phyloP scores from a whole-genome alignment of 2,329 filamentous ascomycete genomes.

The Aspergillus eucalypticola region DNA sequence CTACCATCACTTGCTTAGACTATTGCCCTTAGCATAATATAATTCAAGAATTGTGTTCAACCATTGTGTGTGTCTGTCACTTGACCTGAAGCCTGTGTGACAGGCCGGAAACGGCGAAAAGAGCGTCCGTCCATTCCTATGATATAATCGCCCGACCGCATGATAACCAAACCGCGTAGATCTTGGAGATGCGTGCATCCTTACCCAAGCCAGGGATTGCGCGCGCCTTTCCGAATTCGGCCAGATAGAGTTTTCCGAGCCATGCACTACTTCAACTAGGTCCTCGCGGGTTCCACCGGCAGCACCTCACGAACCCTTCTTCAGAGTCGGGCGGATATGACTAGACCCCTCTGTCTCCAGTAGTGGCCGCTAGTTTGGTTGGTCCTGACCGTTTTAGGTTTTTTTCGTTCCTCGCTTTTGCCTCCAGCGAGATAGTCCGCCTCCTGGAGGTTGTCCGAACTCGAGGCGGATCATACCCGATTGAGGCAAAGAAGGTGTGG shows the following conservation, averaged over 20 bases:
- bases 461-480: constrained; percentile 3
- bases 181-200: not conserved
- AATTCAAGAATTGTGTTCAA: no score
- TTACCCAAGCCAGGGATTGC: constrained; percentile 12
- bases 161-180: constrained; percentile 1
- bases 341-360: constrained; percentile 1
- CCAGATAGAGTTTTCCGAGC: constrained; percentile 22
- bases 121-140: not conserved
- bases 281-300: constrained; percentile 9
- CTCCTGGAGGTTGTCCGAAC: constrained; percentile 6
- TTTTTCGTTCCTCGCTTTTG: not conserved
- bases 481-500: not conserved
- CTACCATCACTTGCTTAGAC: not conserved
- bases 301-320: constrained; percentile 13
- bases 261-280: constrained; percentile 14
- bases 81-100: no score
- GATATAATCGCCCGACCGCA: not conserved
- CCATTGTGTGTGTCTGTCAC: no score
- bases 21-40: not conserved
- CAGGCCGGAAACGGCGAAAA: not conserved
- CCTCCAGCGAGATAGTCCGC: not conserved
- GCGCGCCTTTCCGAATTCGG: constrained; percentile 18
- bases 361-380: constrained; percentile 9
- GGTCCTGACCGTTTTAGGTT: not conserved
- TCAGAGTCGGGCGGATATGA: constrained; percentile 1